Evolutionary conservation across 1,284 basidiomycete genomes (phyloP).

Genomic region (Hemileia vastatrix): DNA sequence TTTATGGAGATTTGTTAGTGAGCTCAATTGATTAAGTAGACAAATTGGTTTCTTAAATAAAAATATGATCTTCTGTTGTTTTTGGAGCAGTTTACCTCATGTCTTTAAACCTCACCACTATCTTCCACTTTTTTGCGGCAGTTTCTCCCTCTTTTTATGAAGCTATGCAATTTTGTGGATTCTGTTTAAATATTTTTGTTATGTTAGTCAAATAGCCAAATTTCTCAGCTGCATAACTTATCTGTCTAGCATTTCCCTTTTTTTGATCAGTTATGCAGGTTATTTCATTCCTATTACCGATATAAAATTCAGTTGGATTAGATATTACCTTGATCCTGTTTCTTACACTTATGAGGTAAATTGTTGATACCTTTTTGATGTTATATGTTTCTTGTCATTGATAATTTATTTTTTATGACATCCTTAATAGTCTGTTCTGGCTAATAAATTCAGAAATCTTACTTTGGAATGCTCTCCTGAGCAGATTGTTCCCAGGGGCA

Average conservation of each 20-base stretch:
- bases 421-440: conserved; percentile 5
- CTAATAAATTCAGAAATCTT: conserved; percentile 27
- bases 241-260: neutral
- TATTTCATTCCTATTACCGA: conserved; percentile 37
- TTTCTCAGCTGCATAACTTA: too few relatives aligned
- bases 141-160: conserved; percentile 35
- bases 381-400: too few relatives aligned
- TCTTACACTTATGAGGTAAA: conserved; percentile 36
- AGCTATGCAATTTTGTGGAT: conserved; percentile 36
- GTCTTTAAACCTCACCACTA: conserved; percentile 32
- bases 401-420: too few relatives aligned
- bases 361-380: too few relatives aligned
- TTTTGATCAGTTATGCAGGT: conserved; percentile 27
- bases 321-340: conserved; percentile 32
- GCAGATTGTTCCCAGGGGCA: conserved; percentile 32
- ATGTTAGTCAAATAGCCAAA: conserved; percentile 26
- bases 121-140: conserved; percentile 37
- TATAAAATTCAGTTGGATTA: conserved; percentile 37
- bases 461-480: conserved; percentile 27
- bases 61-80: too few relatives aligned
- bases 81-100: conserved; percentile 26
- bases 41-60: too few relatives aligned
- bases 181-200: conserved; percentile 36
- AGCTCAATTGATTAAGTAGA: too few relatives aligned
- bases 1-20: conserved; percentile 11